Evolutionary conservation across 495 filamentous ascomycete species (phyloP).

Genomic region (Neurospora discreta): DNA sequence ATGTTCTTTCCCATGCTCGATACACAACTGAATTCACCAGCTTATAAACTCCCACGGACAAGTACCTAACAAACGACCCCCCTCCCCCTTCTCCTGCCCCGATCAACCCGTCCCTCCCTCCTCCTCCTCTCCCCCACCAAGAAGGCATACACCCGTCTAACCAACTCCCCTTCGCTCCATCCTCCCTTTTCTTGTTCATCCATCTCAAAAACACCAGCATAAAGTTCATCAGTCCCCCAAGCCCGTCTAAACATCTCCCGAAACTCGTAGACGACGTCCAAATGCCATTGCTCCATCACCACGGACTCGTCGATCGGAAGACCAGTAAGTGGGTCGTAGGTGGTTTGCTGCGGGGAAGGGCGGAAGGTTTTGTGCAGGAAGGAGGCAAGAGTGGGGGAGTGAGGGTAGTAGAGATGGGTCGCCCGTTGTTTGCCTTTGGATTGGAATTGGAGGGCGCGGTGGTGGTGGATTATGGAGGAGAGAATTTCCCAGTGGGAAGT

Average conservation of each 20-base stretch:
- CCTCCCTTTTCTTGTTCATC: neutral
- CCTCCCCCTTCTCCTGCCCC: slow-evolving; percentile 2
- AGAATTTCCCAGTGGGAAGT: slow-evolving; percentile 31
- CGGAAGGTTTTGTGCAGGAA: neutral
- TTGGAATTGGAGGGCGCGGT: slow-evolving; percentile 18
- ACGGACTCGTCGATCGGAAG: slow-evolving; percentile 17
- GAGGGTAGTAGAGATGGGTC: neutral
- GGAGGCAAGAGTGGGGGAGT: neutral
- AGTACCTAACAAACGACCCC: neutral
- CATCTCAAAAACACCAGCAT: neutral
- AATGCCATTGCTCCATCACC: slow-evolving; percentile 38
- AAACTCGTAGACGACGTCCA: slow-evolving; percentile 41
- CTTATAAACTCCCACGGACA: neutral
- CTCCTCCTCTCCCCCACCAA: slow-evolving; percentile 35
- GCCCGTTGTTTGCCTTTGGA: neutral
- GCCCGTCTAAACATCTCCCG: slow-evolving; percentile 19
- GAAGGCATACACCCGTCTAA: slow-evolving; percentile 40
- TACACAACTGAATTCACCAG: neutral
- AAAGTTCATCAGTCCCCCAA: neutral
- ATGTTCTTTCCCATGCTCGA: neutral
- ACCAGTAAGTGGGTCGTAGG: neutral
- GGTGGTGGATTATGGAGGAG: slow-evolving; percentile 20
- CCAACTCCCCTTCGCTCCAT: slow-evolving; percentile 36
- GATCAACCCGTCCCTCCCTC: slow-evolving; percentile 6
- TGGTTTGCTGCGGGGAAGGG: neutral